These are phyloP conservation scores for Backusella liffmaniae DNA, from an alignment of 192 early-diverging fungal species.

Conservation along the genomic window DNA sequence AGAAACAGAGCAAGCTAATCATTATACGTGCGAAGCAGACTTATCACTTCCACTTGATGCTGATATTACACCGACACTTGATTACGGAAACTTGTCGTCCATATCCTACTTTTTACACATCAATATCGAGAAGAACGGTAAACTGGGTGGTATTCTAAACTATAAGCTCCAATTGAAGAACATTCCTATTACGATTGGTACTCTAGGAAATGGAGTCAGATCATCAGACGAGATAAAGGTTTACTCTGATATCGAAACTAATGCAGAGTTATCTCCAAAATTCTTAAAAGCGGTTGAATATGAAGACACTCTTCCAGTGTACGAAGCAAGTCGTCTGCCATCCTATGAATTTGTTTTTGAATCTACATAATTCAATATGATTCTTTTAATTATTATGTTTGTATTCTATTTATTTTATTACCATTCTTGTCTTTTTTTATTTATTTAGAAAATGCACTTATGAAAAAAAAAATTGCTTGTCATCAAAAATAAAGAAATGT, in stretches of 20 bases:
- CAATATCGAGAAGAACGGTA: background rate
- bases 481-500: background rate
- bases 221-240: slow-evolving; percentile 12
- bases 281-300: slow-evolving; percentile 11
- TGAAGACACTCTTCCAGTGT: slow-evolving; percentile 14
- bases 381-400: background rate
- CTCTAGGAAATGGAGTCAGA: slow-evolving; percentile 16
- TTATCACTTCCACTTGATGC: background rate
- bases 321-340: slow-evolving; percentile 7
- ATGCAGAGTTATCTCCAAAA: background rate
- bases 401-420: background rate
- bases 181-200: slow-evolving; percentile 21
- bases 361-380: background rate
- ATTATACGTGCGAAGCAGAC: background rate
- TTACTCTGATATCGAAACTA: background rate
- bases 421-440: background rate
- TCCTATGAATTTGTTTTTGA: background rate
- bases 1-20: background rate
- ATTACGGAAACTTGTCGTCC: slow-evolving; percentile 9
- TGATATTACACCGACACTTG: slow-evolving; percentile 6
- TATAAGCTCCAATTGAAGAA: background rate
- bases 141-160: background rate
- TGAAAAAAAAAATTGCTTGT: too few relatives aligned
- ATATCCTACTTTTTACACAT: slow-evolving; percentile 3
- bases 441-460: background rate